phyloP scores from a whole-genome alignment of 257 asterid genomes.

The Anisodus tanguticus region DNA sequence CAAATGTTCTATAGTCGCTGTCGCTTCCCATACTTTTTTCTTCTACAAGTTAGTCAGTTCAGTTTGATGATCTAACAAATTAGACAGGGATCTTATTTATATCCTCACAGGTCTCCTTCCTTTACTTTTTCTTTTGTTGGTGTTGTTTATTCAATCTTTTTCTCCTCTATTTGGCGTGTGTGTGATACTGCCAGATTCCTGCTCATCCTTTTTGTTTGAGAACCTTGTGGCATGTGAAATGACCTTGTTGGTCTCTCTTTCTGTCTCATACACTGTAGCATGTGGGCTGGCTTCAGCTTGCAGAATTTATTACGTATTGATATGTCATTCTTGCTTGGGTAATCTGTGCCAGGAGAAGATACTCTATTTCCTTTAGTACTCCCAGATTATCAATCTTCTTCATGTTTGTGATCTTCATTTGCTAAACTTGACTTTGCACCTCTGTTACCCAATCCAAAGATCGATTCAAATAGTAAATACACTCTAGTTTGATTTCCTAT shows the following conservation, averaged over 20 bases:
- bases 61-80: conserved; percentile 7
- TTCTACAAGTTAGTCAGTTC: background rate
- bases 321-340: conserved; percentile 21
- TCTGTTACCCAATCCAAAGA: background rate
- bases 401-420: background rate
- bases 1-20: background rate
- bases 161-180: conserved; percentile 1
- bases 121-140: background rate
- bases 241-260: conserved; percentile 19
- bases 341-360: conserved; percentile 2
- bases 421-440: conserved; percentile 20
- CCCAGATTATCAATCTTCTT: conserved; percentile 13
- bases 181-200: background rate
- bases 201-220: conserved; percentile 25
- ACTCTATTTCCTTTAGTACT: background rate
- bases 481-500: background rate
- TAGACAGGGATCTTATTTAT: background rate
- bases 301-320: background rate
- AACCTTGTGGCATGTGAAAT: conserved; percentile 10
- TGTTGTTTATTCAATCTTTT: background rate
- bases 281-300: conserved; percentile 10
- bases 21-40: conserved; percentile 1
- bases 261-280: conserved; percentile 8
- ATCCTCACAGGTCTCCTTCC: conserved; percentile 6
- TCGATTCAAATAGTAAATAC: background rate